Conservation (phyloP, 2,329 filamentous ascomycete genomes). For the Teratosphaeria destructans region DNA sequence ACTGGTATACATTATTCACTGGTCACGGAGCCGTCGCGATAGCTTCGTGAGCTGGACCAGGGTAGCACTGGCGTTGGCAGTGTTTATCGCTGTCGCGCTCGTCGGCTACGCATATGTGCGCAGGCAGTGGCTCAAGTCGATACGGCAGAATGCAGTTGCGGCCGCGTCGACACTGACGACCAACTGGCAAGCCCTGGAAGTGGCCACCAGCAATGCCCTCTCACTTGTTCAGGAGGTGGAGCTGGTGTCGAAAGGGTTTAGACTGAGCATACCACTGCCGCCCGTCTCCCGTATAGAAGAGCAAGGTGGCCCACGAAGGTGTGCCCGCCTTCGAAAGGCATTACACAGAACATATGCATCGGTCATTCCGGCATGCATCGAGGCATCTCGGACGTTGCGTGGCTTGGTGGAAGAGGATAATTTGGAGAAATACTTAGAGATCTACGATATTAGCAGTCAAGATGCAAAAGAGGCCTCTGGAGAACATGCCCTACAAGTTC, state of each 20-base stretch:
- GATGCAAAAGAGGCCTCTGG: constrained; percentile 45
- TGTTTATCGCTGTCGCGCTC: constrained; percentile 44
- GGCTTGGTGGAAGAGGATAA: constrained; percentile 68
- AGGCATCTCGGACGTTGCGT: constrained; percentile 58
- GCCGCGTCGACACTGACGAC: constrained; percentile 59
- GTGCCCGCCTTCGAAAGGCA: constrained; percentile 66
- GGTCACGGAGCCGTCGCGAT: constrained; percentile 48
- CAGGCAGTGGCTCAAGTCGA: constrained; percentile 70
- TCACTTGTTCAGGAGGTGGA: constrained; percentile 91
- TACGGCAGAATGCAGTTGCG: constrained; percentile 63
- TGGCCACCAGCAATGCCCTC: constrained; percentile 62
- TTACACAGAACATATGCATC: constrained; percentile 60
- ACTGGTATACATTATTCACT: constrained; percentile 59
- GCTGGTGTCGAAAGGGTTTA: constrained; percentile 80
- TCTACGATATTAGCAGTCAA: constrained; percentile 40
- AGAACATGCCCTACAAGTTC: constrained; percentile 34
- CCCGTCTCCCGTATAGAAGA: constrained; percentile 90
- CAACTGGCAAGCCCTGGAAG: constrained; percentile 71
- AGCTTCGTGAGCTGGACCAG: constrained; percentile 48
- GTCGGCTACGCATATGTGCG: constrained; percentile 62
- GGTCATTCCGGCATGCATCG: constrained; percentile 60
- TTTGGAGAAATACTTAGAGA: constrained; percentile 81
- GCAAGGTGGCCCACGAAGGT: constrained; percentile 58
- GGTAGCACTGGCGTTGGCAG: constrained; percentile 34
- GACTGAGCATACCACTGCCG: constrained; percentile 78